phyloP scores from a whole-genome alignment of 352 stramenopile genomes.

The Globisporangium camurandrum region DNA sequence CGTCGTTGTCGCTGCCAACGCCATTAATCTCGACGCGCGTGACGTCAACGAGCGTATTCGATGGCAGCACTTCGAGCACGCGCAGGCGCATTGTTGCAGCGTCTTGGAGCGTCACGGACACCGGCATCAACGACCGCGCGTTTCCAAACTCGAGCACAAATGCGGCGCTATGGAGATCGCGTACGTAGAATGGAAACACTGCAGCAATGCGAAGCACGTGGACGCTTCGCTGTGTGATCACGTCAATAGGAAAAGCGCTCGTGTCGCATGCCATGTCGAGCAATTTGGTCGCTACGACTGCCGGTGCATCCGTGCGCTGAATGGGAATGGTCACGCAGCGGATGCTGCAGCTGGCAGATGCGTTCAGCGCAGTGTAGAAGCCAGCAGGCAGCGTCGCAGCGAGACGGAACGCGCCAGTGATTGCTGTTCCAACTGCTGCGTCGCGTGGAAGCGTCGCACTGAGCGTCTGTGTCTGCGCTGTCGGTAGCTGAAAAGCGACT shows the following conservation, averaged over 20 bases:
- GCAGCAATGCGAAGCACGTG: slow-evolving; percentile 8
- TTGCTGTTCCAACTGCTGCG: slow-evolving; percentile 1
- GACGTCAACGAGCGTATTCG: slow-evolving; percentile 8
- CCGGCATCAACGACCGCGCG: not conserved
- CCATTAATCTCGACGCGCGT: slow-evolving; percentile 9
- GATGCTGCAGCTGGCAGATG: not conserved
- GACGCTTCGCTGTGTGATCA: slow-evolving; percentile 2
- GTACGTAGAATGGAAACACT: slow-evolving; percentile 4
- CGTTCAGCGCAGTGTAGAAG: slow-evolving; percentile 7
- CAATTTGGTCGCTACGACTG: slow-evolving; percentile 1
- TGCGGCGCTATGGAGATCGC: slow-evolving; percentile 1
- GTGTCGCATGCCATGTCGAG: slow-evolving; percentile 7
- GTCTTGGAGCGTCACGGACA: slow-evolving; percentile 2
- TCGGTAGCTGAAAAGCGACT: not conserved
- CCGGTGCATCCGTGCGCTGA: not conserved
- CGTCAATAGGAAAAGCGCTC: not conserved
- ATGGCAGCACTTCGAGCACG: slow-evolving; percentile 7
- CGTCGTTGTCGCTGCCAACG: not conserved
- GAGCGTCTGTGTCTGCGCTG: slow-evolving; percentile 6
- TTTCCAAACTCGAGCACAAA: slow-evolving; percentile 5
- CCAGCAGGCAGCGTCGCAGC: not conserved
- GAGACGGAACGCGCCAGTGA: slow-evolving; percentile 6
- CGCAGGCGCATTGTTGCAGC: slow-evolving; percentile 6
- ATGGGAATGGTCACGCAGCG: slow-evolving; percentile 5
- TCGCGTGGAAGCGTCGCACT: not conserved